Evolutionary conservation across 2,329 filamentous ascomycete species (phyloP), one percentile per base, ranked within the genome.

Genomic region (Plenodomus tracheiphilus): DNA sequence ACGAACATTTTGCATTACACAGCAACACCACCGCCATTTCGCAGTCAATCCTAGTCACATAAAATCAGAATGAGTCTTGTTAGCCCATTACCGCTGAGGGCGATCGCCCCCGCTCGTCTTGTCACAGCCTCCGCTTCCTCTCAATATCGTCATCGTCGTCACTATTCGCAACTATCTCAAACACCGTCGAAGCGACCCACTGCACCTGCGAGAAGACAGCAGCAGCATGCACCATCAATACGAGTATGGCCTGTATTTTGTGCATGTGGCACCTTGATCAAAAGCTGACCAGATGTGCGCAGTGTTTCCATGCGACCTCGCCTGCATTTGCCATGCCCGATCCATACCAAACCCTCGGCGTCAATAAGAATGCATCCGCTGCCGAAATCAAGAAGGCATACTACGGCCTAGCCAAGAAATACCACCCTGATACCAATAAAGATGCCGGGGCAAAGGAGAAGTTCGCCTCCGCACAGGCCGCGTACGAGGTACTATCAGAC

Each of bases 331-430:
- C 67, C 73, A 38, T 84, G 21, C 74, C 89, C 70, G 89, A 99
- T 65, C 94, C 94, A 1, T 99, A 99, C 74, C 83, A 85, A 58
- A 82, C 89, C 3, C 85, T 99, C 21, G 94, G 94, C 13, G 90
- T 99, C 22, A 79, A 79, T 65, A 96, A 93, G 72, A 81, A 75
- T 54, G 90, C 94, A n/a, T 86, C 89, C 1, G 78, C 91, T 2
- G 79, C 85, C 51, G 93, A 97, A 30, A 97, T 99, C 71, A 99
- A 99, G 73, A 97, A 97, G 74, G 92, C 94, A 2, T 99, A 99
- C 78, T 99, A 99, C 71, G 90, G 92, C 42, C 80, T 97, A 50
- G 94, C 94, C 17, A 99, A 99, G 75, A 99, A 97, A 69, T 99
- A 85, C 71, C 94, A 99, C 66, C 94, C 94, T 8, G 94, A 99